Base-by-base conservation (phyloP, 225 moss, liverwort and hornwort genomes). In the Sphagnum tenellum region DNA sequence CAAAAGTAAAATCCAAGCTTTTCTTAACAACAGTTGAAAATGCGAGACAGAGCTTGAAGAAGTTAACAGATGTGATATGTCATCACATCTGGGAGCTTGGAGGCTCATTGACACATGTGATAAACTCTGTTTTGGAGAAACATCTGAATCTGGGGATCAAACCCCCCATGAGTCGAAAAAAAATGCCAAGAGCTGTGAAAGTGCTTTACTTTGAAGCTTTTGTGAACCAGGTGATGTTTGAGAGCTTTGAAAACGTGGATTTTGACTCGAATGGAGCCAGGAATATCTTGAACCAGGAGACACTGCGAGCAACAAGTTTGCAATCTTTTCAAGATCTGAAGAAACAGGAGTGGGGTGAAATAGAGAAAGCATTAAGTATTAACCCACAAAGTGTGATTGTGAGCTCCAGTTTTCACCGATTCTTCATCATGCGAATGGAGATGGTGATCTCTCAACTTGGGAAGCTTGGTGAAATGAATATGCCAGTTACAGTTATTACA, bases 161-260 rank as follows among this genome's bases (percentile, higher is more conserved):
- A 0, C 6, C 7, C 6, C 9, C 52, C 6, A 0, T 2, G 0
- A 52, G 7, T 9, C 77, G 29, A 29, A 29, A 29, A 29, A 29
- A 75, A 2, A n/a, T 84, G 5, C 73, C 80, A 0, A 84, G 69
- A 51, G 47, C 74, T 6, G 80, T 80, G 7, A 84, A 80, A 45
- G 64, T 77, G 49, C 80, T 84, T 45, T 84, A 68, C 67, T 84
- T 84, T 0, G 84, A 80, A 45, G 68, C 84, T 0, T 84, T 84
- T 60, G 10, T 84, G 63, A 84, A 75, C 69, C 84, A 78, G 66
- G 68, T 84, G 50, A 75, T 84, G 77, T 84, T 84, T 29, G 77
- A 84, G 75, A 80, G 73, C 61, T 84, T 84, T n/a, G 84, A 84
- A 69, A 84, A 84, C 9, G 80, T 66, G 0, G 75, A 54, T 12